Percentiles rank a stretch among this genome's conserved stretches.
Evolutionary conservation across 2,329 filamentous ascomycete genomes (phyloP).

Genomic region (Colletotrichum horii): DNA sequence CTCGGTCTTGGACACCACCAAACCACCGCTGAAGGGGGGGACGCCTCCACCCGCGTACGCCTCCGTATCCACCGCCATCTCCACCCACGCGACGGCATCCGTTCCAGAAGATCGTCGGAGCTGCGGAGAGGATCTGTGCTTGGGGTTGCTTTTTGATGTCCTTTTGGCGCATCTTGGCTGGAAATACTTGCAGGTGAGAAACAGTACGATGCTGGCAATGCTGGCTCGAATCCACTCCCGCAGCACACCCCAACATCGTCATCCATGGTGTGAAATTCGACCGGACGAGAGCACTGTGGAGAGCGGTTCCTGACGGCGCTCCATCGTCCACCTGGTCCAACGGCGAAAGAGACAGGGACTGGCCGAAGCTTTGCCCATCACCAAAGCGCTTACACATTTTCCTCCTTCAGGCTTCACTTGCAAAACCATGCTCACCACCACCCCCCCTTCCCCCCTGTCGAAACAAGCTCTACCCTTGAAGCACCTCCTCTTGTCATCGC

Average conservation of each 20-base stretch:
- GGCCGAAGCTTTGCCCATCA: background rate
- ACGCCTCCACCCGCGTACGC: background rate
- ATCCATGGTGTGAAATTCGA: background rate
- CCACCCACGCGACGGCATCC: background rate
- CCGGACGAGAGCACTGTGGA: background rate
- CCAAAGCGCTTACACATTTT: background rate
- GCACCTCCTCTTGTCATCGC: background rate
- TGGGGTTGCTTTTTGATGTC: background rate
- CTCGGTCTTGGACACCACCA: background rate
- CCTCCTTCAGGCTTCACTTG: background rate
- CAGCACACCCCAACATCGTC: background rate
- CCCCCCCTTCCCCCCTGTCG: background rate
- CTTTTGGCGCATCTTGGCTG: background rate
- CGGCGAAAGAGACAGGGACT: background rate
- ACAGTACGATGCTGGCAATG: background rate
- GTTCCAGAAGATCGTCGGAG: conserved; percentile 2
- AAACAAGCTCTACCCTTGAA: conserved; percentile 18
- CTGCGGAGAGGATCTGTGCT: conserved; percentile 1
- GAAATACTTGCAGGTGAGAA: background rate
- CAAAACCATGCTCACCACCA: background rate
- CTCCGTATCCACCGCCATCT: background rate
- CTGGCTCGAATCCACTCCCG: background rate
- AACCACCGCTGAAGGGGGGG: background rate
- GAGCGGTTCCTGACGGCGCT: background rate
- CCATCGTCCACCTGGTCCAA: background rate